Evolutionary conservation across 1,139 yeast species (phyloP), one percentile per base, ranked within the genome.

Genomic region (Magnusiomyces clavatus): DNA sequence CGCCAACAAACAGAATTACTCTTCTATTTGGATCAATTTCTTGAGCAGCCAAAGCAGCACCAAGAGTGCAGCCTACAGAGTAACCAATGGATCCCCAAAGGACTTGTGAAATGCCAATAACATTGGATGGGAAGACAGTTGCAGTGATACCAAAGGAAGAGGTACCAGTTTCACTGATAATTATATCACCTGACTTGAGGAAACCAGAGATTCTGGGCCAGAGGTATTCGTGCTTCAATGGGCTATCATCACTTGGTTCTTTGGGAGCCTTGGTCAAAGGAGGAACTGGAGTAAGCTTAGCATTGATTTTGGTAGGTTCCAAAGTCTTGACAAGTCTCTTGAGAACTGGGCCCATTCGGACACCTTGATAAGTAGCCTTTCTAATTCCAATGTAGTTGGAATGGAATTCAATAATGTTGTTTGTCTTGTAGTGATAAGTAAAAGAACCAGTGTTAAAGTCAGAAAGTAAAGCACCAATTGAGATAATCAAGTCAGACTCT

Each of bases 371-470:
- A 37, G 81, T 76, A 51, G 95, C 95, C 61, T 74, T 80, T 67
- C 78, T 81, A 68, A 86, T 80, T 73, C 84, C 84, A 66, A 84
- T 81, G 75, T 83, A 78, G 72, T 86, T 90, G n/a, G 95, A 84
- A 71, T 87, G 95, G 80, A 87, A 83, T 73, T 87, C 95, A 59
- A 87, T 80, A 60, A 86, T 77, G 74, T 86, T 86, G 69, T 78
- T 81, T 60, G 95, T 86, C 66, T 80, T 76, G 76, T 85, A 85
- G 53, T 83, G 78, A 74, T 86, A 87, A 36, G 92, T 81, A 77
- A 86, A 86, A 16, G 94, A 83, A 66, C 95, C 95, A 54, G 95
- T 86, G 76, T 86, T 86, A 79, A 84, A 87, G 70, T 87, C 95
- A 47, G 95, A 86, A 64, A 86, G 74, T 64, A 87, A 73, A 50